Percentiles rank a stretch among this genome's conserved stretches.
Conservation (phyloP, 2,329 filamentous ascomycete species). For the Metarhizium guizhouense region DNA sequence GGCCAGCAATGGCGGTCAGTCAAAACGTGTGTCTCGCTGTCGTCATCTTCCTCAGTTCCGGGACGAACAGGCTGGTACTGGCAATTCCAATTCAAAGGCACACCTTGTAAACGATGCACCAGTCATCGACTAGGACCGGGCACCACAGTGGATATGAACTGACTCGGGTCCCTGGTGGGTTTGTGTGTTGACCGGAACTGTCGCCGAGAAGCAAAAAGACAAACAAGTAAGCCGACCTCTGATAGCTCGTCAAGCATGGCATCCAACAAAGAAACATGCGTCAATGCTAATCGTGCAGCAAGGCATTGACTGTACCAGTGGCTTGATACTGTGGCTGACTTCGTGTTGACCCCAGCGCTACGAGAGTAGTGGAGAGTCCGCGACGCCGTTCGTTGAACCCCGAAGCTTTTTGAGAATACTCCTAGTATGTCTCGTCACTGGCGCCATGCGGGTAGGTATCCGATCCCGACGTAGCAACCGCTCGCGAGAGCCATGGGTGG, state of each 20-base stretch:
- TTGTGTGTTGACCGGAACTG: neutral
- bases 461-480: neutral
- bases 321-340: neutral
- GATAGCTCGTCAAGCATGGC: too few relatives aligned
- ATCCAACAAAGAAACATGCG: neutral
- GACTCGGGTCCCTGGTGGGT: neutral
- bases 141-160: constrained; percentile 1
- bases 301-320: neutral
- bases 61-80: too few relatives aligned
- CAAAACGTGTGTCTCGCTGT: neutral
- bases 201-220: neutral
- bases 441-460: neutral
- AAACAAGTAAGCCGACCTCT: neutral
- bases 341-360: neutral
- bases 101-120: neutral
- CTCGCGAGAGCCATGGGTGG: neutral
- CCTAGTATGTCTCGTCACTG: neutral
- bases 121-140: neutral
- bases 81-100: too few relatives aligned
- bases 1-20: neutral
- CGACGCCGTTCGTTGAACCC: neutral
- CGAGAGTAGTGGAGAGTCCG: neutral
- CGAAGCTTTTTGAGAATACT: neutral
- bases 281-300: neutral
- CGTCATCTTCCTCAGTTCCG: neutral